phyloP scores from a whole-genome alignment of 2,329 filamentous ascomycete species.

The Xylariales sp. region DNA sequence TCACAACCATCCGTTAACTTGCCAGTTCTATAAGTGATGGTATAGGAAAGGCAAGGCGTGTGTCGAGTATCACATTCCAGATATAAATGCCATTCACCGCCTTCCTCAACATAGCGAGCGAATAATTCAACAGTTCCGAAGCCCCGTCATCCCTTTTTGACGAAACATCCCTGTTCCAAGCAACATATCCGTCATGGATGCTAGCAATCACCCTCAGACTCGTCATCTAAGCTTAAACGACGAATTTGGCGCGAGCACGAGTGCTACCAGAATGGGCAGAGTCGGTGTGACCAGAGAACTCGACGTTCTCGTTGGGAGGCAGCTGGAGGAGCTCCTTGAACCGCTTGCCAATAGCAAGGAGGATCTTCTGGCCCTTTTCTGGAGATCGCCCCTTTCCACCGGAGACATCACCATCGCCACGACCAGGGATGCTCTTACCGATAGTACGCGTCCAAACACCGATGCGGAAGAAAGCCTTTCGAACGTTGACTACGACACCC shows the following conservation, averaged over 20 bases:
- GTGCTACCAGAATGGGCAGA: conserved; percentile 93
- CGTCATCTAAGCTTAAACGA: conserved; percentile 67
- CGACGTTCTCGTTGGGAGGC: conserved; percentile 79
- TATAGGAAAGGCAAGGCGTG: conserved; percentile 16
- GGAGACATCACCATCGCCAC: conserved; percentile 77
- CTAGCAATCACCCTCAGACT: not conserved
- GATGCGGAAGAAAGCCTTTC: conserved; percentile 97
- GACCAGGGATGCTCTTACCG: conserved; percentile 82
- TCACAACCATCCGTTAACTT: not conserved
- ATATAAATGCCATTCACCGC: conserved; percentile 23
- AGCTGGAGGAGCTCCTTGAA: conserved; percentile 95
- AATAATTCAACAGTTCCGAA: conserved; percentile 1
- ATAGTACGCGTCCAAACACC: conserved; percentile 97
- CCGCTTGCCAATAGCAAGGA: conserved; percentile 84
- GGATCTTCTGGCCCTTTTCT: conserved; percentile 86
- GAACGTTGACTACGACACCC: conserved; percentile 98
- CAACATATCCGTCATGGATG: not conserved
- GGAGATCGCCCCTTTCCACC: conserved; percentile 80
- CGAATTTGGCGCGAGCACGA: conserved; percentile 93
- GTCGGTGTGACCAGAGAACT: conserved; percentile 97
- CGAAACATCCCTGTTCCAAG: not conserved
- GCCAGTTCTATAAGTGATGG: conserved; percentile 11
- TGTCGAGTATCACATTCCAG: conserved; percentile 5
- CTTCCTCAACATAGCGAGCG: conserved; percentile 7
- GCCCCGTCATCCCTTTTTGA: not conserved